A percentile compares a stretch with the other conserved stretches of the same genome.
Evolutionary conservation across 2,329 filamentous ascomycete genomes (phyloP).

Genomic region (Rutstroemia sp.): DNA sequence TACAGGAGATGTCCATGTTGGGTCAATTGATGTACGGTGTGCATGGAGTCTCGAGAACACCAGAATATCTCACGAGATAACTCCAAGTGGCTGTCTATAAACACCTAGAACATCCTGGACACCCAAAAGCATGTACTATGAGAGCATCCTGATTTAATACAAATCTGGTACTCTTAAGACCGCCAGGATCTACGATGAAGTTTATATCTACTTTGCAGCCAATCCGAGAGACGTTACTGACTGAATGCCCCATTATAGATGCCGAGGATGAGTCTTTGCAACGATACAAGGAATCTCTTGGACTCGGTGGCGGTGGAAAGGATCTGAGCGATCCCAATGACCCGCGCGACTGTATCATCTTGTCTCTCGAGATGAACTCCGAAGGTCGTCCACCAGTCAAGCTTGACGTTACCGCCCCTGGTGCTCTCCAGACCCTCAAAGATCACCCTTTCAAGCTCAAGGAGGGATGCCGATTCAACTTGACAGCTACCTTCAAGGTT

Average conservation of each 20-base stretch:
- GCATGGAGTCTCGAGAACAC: no score
- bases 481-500: conserved; percentile 90
- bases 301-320: conserved; percentile 64
- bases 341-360: conserved; percentile 86
- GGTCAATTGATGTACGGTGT: no score
- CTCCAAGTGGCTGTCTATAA: no score
- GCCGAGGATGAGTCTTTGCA: conserved; percentile 83
- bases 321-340: conserved; percentile 72
- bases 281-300: conserved; percentile 95
- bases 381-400: conserved; percentile 76
- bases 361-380: conserved; percentile 81
- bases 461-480: conserved; percentile 87
- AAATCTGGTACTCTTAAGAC: no score
- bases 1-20: no score
- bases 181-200: no score
- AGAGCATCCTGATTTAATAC: no score
- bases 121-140: no score
- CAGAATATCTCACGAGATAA: no score
- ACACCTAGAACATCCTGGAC: no score
- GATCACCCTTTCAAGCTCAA: conserved; percentile 96
- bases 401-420: conserved; percentile 74
- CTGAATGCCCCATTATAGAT: conserved; percentile 15
- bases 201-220: no score
- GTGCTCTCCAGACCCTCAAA: conserved; percentile 71
- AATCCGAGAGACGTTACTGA: no score